Evolutionary conservation across 306 rosid species (phyloP), one percentile per base, ranked within the genome.

Genomic region (Vigna hirtella): DNA sequence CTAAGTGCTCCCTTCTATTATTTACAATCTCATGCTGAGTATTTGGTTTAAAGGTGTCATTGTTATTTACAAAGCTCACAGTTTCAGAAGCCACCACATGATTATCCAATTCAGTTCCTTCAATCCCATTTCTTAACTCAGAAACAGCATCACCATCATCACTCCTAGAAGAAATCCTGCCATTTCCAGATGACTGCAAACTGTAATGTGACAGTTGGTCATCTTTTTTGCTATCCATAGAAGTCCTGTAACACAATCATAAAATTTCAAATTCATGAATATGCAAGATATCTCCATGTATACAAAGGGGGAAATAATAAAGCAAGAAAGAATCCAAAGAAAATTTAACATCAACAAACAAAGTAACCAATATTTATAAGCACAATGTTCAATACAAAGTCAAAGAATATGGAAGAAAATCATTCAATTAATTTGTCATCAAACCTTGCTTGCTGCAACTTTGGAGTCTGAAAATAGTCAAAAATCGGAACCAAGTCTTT

Each of bases 401-500:
- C 7, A 42, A 43, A 14, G 66, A 53, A 15, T 43, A 20, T 15
- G 55, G n/a, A 14, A n/a, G 14, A 73, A 66, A 34, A 36, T n/a
- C 13, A 72, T 68, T 48, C 7, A 38, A 69, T 74, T 78, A 32
- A 20, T 34, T 18, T 63, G 67, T 53, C 59, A 80, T 30, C 84
- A 58, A 70, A 91, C 97, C 98, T 93, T 82, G 87, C 78, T 73
- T 85, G 89, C 14, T 82, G 89, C 62, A 76, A 48, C 81, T 78
- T 90, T 42, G 93, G 83, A 51, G 78, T 64, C 74, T 84, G 90
- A 69, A 87, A 64, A 84, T 86, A 82, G 85, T 95, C 92, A 71
- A 82, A 87, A 82, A 91, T 85, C 7, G 99, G 99, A 85, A 96
- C 82, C 77, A 93, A 83, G 85, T 81, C 80, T 83, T 89, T 96